phyloP scores from a whole-genome alignment of 1,284 basidiomycete genomes.

The Melampsora larici-populina region DNA sequence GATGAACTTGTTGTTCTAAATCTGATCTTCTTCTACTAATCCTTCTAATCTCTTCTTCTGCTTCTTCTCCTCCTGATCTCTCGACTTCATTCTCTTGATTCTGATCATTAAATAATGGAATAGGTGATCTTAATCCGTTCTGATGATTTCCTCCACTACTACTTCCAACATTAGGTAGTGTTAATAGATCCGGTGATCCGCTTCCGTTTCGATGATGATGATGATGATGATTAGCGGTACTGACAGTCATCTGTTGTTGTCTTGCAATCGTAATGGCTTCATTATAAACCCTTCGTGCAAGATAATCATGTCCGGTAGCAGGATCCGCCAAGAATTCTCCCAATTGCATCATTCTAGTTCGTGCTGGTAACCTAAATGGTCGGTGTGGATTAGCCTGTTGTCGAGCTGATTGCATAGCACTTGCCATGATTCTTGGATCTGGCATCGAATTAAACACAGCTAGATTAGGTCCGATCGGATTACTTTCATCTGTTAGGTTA shows the following conservation, averaged over 20 bases:
- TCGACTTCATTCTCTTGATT: not conserved
- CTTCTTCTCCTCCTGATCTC: not conserved
- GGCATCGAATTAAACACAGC: slow-evolving; percentile 40
- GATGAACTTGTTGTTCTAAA: not conserved
- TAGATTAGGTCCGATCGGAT: slow-evolving; percentile 31
- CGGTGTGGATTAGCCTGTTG: slow-evolving; percentile 39
- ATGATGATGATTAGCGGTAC: not conserved
- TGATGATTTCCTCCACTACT: not conserved
- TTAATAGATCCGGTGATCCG: not conserved
- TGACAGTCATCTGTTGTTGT: not conserved
- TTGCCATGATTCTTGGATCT: slow-evolving; percentile 34
- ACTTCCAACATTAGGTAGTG: not conserved
- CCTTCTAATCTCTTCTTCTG: not conserved
- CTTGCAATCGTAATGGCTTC: not conserved
- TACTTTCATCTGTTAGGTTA: not conserved
- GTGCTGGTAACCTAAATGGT: slow-evolving; percentile 28
- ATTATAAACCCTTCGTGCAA: not conserved
- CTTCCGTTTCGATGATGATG: not conserved
- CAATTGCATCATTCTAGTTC: slow-evolving; percentile 1
- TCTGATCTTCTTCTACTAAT: not conserved
- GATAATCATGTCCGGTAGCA: not conserved
- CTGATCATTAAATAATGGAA: slow-evolving; percentile 5
- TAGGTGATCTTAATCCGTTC: slow-evolving; percentile 22
- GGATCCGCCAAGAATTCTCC: slow-evolving; percentile 9
- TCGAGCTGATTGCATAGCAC: slow-evolving; percentile 31